phyloP scores from a whole-genome alignment of 148 eudicot species.

The Oxyria digyna region DNA sequence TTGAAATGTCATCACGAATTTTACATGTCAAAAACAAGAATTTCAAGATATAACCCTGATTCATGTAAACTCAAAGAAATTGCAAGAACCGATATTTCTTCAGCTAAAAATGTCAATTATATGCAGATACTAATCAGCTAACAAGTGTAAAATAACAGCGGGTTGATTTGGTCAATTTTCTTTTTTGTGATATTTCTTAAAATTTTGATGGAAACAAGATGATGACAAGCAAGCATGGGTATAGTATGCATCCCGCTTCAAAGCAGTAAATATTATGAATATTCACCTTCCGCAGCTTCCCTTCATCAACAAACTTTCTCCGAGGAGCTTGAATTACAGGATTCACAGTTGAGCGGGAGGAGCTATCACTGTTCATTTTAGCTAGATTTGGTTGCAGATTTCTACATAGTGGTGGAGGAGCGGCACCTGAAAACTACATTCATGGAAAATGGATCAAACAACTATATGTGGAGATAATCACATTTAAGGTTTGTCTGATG shows the following conservation, averaged over 20 bases:
- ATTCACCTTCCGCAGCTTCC: conserved; percentile 80
- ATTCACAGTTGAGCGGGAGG: conserved; percentile 61
- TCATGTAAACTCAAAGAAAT: neutral
- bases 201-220: neutral
- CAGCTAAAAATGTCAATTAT: neutral
- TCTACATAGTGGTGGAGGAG: conserved; percentile 82
- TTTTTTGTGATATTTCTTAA: neutral
- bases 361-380: conserved; percentile 40
- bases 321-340: conserved; percentile 78
- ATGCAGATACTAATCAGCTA: neutral
- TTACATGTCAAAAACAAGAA: neutral
- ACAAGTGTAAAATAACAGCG: neutral
- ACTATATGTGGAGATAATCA: neutral
- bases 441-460: conserved; percentile 14
- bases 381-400: conserved; percentile 43
- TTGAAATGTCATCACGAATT: neutral
- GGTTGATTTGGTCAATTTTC: neutral
- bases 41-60: neutral
- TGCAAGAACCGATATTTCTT: neutral
- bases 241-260: neutral
- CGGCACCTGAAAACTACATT: conserved; percentile 73
- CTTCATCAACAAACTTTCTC: conserved; percentile 93
- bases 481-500: neutral
- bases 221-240: neutral
- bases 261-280: neutral